These are phyloP conservation scores for Schoenoplectus triqueter DNA, from an alignment of 202 grass and related monocot genomes.

Conservation along the genomic window DNA sequence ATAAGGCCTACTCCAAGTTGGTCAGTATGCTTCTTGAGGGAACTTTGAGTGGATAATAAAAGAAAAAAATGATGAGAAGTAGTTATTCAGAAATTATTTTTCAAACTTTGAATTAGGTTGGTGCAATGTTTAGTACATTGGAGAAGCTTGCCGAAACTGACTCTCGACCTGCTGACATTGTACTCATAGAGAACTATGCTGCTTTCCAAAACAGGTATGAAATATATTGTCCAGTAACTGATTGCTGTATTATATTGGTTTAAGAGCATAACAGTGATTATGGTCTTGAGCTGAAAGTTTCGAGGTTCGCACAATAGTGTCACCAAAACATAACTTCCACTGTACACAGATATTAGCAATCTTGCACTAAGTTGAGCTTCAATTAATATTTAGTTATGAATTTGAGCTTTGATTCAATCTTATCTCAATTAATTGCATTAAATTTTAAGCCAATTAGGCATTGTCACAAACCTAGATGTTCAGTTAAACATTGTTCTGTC, in stretches of 20 bases:
- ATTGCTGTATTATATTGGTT: neutral
- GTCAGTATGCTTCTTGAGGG: constrained; percentile 55
- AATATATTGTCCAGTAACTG: neutral
- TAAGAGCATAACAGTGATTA: neutral
- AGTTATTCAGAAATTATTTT: constrained; percentile 34
- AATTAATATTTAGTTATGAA: neutral
- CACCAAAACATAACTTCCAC: neutral
- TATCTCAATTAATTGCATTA: neutral
- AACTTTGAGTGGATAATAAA: constrained; percentile 21
- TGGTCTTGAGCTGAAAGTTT: constrained; percentile 9
- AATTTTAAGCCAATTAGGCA: constrained; percentile 23
- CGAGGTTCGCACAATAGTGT: neutral
- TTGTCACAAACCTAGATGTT: neutral
- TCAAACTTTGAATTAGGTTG: constrained; percentile 59
- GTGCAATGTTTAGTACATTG: constrained; percentile 92
- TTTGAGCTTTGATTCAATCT: constrained; percentile 11
- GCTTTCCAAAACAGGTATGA: constrained; percentile 93
- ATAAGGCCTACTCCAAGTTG: constrained; percentile 94
- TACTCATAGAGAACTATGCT: constrained; percentile 95
- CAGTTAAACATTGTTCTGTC: neutral
- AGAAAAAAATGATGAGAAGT: constrained; percentile 32
- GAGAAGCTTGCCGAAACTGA: constrained; percentile 95
- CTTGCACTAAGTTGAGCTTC: neutral
- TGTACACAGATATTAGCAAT: constrained; percentile 17
- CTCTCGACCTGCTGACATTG: constrained; percentile 74